Evolutionary conservation across 768 basidiomycete genomes (phyloP), one percentile per base, ranked within the genome.

Genomic region (Mycena latifolia): DNA sequence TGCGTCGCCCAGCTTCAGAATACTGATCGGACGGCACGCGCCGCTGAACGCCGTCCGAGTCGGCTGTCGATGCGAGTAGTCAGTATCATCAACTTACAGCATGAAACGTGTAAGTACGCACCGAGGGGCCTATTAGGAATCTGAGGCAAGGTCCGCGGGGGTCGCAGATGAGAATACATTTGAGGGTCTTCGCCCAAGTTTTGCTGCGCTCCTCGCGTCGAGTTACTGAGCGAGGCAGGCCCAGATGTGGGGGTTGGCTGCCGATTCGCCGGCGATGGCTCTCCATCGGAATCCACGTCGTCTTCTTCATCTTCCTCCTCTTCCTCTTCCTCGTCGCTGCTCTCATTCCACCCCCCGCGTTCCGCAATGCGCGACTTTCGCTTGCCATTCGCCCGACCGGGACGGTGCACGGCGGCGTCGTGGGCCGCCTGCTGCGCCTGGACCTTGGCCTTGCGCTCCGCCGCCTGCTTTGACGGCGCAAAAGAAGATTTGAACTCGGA

Each of bases 341-440:
- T 93, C 71, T 90, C 91, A 61, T 87, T 85, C 76, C 91, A 78
- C 79, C 69, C 89, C 78, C 72, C 91, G 83, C 56, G 88, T 85
- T 62, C 86, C 78, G 68, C 89, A 80, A 74, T 85, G 82, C 70
- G 86, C 76, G 74, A 85, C 83, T 74, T 92, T 82, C 73, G 90
- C 87, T 74, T 93, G 78, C 84, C 81, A 71, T 85, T 83, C n/a
- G 79, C 81, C 73, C 89, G 83, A 56, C 91, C 96, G 48, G 91
- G 96, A 72, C 86, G 87, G 61, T 90, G 88, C 47, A 83, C 87
- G 14, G 92, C 94, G 43, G 92, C 92, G 46, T 94, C 88, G 33
- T 91, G 87, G 0, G 93, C 94, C 48, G 88, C 91, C 73, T 94
- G 92, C 69, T 93, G 92, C 14, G 92, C 94, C 73, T 96, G 90